These are phyloP conservation scores for Scheffersomyces quercinus DNA, from an alignment of 1,139 yeast species.

Conservation along the genomic window DNA sequence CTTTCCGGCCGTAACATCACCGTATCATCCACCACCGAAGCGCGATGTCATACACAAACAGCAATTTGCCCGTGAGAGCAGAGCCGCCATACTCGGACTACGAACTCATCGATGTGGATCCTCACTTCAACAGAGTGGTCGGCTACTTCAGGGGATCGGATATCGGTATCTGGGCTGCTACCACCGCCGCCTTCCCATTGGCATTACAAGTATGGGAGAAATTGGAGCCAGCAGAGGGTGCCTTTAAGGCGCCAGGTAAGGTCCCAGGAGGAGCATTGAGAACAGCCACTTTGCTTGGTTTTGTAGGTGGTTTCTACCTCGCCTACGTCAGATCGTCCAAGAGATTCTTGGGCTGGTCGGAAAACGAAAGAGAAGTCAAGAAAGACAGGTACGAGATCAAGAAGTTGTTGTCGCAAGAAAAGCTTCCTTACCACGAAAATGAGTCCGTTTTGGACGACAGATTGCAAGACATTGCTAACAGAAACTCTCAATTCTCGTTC, in stretches of 20 bases:
- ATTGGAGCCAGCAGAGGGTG: constrained; percentile 62
- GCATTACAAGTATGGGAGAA: constrained; percentile 63
- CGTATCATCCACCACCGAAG: not conserved
- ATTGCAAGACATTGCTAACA: constrained; percentile 73
- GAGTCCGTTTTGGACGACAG: constrained; percentile 64
- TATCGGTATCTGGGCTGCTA: constrained; percentile 63
- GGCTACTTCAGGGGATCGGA: constrained; percentile 73
- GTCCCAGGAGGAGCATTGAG: constrained; percentile 62
- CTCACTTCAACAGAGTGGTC: constrained; percentile 71
- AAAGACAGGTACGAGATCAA: constrained; percentile 78
- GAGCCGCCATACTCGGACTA: constrained; percentile 46
- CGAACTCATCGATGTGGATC: constrained; percentile 74
- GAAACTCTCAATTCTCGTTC: constrained; percentile 78
- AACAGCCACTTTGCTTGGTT: constrained; percentile 61
- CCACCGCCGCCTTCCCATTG: constrained; percentile 64
- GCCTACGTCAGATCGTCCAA: constrained; percentile 66
- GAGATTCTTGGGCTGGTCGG: constrained; percentile 79
- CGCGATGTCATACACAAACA: constrained; percentile 42
- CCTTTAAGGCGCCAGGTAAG: constrained; percentile 52
- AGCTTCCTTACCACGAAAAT: constrained; percentile 65
- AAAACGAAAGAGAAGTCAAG: constrained; percentile 69
- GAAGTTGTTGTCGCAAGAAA: constrained; percentile 63
- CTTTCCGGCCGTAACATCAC: not conserved
- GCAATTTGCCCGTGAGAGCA: constrained; percentile 46
- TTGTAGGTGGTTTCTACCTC: constrained; percentile 68